phyloP scores from a whole-genome alignment of 2,329 filamentous ascomycete genomes.

The Calonectria multiphialidica region DNA sequence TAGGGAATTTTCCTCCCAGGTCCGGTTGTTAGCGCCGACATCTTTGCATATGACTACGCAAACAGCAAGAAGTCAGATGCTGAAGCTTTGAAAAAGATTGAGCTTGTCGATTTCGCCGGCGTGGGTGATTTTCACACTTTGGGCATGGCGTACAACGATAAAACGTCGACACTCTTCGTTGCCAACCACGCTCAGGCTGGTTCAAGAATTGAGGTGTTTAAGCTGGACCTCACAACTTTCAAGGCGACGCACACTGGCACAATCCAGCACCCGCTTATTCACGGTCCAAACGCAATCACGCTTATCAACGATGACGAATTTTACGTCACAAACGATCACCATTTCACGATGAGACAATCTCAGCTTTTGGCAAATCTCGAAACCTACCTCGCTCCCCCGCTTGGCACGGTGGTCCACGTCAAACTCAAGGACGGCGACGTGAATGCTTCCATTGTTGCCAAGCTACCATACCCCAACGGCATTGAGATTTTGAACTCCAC shows the following conservation, averaged over 20 bases:
- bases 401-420: not conserved
- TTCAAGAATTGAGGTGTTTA: not conserved
- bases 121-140: not conserved
- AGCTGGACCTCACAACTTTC: not conserved
- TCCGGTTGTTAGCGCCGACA: not conserved
- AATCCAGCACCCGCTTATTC: not conserved
- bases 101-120: not conserved
- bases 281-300: not conserved
- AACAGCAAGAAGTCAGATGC: not conserved
- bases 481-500: slow-evolving; percentile 54
- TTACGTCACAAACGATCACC: not conserved
- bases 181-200: not conserved
- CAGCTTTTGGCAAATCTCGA: not conserved
- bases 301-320: not conserved
- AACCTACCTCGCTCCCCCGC: not conserved
- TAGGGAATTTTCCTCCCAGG: not conserved
- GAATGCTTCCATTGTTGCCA: slow-evolving; percentile 42
- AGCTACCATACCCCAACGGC: slow-evolving; percentile 56
- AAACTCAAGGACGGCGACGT: not conserved
- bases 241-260: not conserved
- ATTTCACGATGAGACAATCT: not conserved
- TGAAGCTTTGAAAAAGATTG: not conserved
- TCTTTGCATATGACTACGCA: not conserved
- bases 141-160: not conserved
- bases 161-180: not conserved